Evolutionary conservation across 805 yeast genomes (phyloP).

Genomic region (Babjeviella inositovora): DNA sequence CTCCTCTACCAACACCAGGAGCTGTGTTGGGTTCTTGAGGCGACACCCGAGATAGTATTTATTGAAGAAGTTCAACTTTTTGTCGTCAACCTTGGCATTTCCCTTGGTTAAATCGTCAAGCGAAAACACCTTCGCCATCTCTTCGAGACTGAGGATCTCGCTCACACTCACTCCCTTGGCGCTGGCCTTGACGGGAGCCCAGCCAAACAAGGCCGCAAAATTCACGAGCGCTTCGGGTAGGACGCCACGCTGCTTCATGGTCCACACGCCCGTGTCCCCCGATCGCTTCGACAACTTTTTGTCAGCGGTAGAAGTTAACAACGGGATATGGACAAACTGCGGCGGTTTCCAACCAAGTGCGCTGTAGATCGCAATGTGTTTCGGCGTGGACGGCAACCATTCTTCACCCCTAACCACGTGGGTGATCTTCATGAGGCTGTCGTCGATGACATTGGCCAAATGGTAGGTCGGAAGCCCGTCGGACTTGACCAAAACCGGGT

Average conservation of each 20-base stretch:
- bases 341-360: constrained; percentile 87
- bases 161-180: constrained; percentile 25
- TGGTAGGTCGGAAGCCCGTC: constrained; percentile 95
- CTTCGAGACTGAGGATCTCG: constrained; percentile 34
- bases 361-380: constrained; percentile 72
- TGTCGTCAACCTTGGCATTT: constrained; percentile 78
- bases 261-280: constrained; percentile 62
- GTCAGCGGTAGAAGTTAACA: constrained; percentile 56
- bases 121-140: constrained; percentile 39
- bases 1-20: constrained; percentile 17
- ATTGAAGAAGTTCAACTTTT: constrained; percentile 65
- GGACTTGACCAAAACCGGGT: constrained; percentile 79
- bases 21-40: constrained; percentile 16
- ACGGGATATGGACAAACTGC: constrained; percentile 73
- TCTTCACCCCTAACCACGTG: constrained; percentile 97
- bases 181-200: constrained; percentile 67
- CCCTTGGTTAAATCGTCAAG: constrained; percentile 76
- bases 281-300: constrained; percentile 77
- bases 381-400: constrained; percentile 94
- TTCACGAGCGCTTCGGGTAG: constrained; percentile 81
- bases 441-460: constrained; percentile 91
- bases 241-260: constrained; percentile 42
- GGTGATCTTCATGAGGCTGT: constrained; percentile 80
- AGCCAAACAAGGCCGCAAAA: constrained; percentile 82
- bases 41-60: constrained; percentile 40